Evolutionary conservation across 2,329 filamentous ascomycete genomes (phyloP), one percentile per base, ranked within the genome.

Genomic region (Sarocladium kiliense): DNA sequence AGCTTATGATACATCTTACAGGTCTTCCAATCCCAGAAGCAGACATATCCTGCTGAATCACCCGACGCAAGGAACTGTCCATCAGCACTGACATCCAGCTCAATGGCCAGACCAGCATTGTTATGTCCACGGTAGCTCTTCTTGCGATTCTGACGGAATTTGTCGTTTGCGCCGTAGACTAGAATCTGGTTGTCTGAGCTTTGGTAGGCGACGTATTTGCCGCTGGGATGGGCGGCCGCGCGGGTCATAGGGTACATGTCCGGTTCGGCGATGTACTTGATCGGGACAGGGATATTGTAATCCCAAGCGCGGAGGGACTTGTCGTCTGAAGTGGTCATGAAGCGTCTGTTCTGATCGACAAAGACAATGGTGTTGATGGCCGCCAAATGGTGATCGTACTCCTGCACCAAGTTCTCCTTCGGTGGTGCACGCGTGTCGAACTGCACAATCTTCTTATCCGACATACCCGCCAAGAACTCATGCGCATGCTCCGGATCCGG

Each of bases 11-110:
- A 96, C 91, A 99, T 93, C 75, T 97, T 97, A 71, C 93, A 96
- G 37, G 91, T 97, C 82, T 99, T 99, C 90, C 92, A 99, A 72
- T 97, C 94, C 91, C 92, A 99, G 74, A 97, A 97, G 72, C 89
- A 96, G 49, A 96, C 85, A 65, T 84, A 97, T 34, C 95, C 94
- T 16, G 84, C 91, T 53, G 85, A 89, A 70, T 99, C 94, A 58
- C 94, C 94, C 18, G 84, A 89, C 19, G 85, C 87, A 55, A 99
- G 77, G 69, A 97, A 96, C 67, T 96, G 91, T 0, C 94, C 94
- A 68, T 97, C 94, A 1, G 92, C 90, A 64, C 86, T 91, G 66
- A 95, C 88, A 54, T 88, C 86, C 53, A 99, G 80, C 65, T 96
- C 94, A 59, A 97, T 91, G 2, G 88, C 92, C 65, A 95, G 92